Evolutionary conservation across 768 basidiomycete species (phyloP).

Genomic region (Crassisporium funariophilum): DNA sequence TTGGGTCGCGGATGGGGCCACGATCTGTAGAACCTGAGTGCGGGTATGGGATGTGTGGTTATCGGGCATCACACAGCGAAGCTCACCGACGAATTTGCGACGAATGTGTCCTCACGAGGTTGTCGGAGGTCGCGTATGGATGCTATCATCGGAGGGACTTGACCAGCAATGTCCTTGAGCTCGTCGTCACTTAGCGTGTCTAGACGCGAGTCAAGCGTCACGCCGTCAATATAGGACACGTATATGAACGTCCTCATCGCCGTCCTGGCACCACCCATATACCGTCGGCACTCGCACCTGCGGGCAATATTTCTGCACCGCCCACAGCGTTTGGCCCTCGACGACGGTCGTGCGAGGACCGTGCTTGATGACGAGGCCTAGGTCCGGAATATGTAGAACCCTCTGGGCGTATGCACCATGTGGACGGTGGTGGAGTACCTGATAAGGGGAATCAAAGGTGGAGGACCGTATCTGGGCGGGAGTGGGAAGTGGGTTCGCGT

Average conservation of each 20-base stretch:
- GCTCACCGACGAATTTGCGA: too few relatives aligned
- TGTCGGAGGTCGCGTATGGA: conserved; percentile 12
- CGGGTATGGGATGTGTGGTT: background rate
- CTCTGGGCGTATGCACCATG: conserved; percentile 1
- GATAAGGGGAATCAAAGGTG: background rate
- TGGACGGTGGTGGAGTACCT: conserved; percentile 1
- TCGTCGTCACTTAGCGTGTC: conserved; percentile 4
- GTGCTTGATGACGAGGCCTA: conserved; percentile 14
- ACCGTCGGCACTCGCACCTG: conserved; percentile 13
- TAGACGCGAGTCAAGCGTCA: conserved; percentile 11
- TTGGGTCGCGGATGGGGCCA: conserved; percentile 9
- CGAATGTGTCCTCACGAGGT: conserved; percentile 4
- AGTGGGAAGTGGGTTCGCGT: conserved; percentile 1
- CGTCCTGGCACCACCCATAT: conserved; percentile 16
- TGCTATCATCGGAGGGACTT: conserved; percentile 9
- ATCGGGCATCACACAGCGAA: background rate
- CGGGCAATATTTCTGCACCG: conserved; percentile 5
- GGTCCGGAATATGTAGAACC: conserved; percentile 9
- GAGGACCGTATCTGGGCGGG: conserved; percentile 4
- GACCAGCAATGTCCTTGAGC: conserved; percentile 3
- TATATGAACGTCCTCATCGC: conserved; percentile 11
- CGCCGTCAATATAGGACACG: conserved; percentile 12
- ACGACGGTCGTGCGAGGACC: conserved; percentile 6
- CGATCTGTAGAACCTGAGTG: conserved; percentile 7
- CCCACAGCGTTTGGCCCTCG: conserved; percentile 18